Percentiles rank a stretch among this genome's conserved stretches.
Conservation (phyloP, 495 filamentous ascomycete genomes). For the Neurospora sp. region DNA sequence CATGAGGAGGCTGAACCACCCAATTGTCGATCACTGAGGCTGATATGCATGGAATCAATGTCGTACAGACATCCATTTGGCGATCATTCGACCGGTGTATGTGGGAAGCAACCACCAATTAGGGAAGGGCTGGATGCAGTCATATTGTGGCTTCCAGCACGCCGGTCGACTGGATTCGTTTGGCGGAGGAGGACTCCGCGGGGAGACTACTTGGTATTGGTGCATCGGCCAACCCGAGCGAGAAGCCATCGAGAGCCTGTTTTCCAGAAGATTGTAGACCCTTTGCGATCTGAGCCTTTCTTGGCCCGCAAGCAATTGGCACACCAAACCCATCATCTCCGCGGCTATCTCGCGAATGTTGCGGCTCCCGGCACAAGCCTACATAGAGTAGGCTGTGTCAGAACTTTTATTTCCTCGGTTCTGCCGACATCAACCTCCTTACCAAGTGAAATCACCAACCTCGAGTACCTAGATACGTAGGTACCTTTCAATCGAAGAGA, state of each 20-base stretch:
- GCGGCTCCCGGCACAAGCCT: neutral
- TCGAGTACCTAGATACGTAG: too few species aligned
- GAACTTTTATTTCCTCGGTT: neutral
- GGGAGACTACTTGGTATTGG: neutral
- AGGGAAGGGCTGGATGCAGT: neutral
- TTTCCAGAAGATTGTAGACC: neutral
- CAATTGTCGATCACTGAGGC: neutral
- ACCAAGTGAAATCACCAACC: too few species aligned
- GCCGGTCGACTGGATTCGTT: neutral
- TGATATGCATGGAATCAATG: neutral
- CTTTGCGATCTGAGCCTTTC: neutral
- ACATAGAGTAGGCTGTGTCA: neutral
- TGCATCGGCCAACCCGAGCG: neutral
- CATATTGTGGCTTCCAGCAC: neutral
- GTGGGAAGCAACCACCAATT: neutral
- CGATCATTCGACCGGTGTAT: neutral
- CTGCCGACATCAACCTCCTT: neutral
- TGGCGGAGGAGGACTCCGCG: neutral
- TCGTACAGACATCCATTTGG: neutral
- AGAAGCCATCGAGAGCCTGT: neutral
- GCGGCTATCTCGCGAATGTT: neutral
- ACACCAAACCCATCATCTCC: neutral
- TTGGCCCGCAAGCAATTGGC: neutral
- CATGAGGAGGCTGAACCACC: neutral
- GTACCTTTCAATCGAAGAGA: too few species aligned